phyloP scores from a whole-genome alignment of 225 moss, liverwort and hornwort genomes.

The Sphagnum contortum region DNA sequence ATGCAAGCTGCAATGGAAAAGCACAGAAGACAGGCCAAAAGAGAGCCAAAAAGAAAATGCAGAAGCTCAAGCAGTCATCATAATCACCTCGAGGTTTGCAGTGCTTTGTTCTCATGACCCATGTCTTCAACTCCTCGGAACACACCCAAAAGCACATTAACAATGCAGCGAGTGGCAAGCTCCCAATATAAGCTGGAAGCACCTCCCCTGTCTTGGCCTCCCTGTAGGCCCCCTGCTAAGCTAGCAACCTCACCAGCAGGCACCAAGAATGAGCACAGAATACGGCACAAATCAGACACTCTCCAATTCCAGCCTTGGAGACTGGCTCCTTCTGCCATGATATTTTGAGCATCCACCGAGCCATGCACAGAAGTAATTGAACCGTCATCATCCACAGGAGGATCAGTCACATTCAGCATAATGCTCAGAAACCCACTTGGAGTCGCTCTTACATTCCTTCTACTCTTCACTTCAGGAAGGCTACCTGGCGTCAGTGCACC shows the following conservation, averaged over 20 bases:
- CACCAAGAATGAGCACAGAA: slow-evolving; percentile 29
- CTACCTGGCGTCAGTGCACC: background rate
- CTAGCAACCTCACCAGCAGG: slow-evolving; percentile 29
- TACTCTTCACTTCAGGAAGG: background rate
- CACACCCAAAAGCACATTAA: slow-evolving; percentile 30
- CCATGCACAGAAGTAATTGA: background rate
- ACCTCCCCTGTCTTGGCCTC: slow-evolving; percentile 20
- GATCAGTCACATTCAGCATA: slow-evolving; percentile 8
- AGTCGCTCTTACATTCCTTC: slow-evolving; percentile 6
- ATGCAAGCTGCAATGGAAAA: background rate
- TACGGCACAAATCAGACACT: slow-evolving; percentile 32
- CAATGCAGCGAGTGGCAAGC: slow-evolving; percentile 26
- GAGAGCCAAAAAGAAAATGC: background rate
- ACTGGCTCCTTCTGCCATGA: slow-evolving; percentile 9
- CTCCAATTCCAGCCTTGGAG: slow-evolving; percentile 38
- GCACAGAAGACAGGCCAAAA: background rate
- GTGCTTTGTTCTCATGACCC: slow-evolving; percentile 10
- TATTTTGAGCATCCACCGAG: background rate
- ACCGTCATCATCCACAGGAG: background rate
- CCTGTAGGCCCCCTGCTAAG: slow-evolving; percentile 19
- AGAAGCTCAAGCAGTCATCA: background rate
- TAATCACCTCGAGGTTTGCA: slow-evolving; percentile 10
- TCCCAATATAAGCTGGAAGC: slow-evolving; percentile 25
- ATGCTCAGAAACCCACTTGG: slow-evolving; percentile 10
- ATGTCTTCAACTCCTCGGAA: slow-evolving; percentile 26